These are phyloP conservation scores for Arctium lappa DNA, from an alignment of 129 eudicot species.

Conservation along the genomic window DNA sequence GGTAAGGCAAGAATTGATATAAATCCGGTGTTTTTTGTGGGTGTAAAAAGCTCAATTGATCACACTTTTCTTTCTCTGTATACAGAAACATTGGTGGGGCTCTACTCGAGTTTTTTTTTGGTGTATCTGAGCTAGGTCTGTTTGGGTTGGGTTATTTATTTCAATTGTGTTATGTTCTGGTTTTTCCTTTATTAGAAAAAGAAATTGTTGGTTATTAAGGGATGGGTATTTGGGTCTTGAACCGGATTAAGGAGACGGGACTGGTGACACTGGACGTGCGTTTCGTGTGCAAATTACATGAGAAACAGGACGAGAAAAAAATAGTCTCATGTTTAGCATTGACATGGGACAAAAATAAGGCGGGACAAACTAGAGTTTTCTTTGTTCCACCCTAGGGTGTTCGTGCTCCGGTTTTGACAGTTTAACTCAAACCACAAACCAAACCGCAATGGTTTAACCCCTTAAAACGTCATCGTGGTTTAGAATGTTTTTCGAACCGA, in stretches of 20 bases:
- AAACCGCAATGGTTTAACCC: too few relatives aligned
- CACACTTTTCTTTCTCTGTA: not conserved
- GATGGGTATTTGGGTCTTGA: not conserved
- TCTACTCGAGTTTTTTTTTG: constrained; percentile 6
- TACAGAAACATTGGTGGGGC: constrained; percentile 1
- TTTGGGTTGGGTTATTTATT: not conserved
- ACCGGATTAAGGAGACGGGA: not conserved
- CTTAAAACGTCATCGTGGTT: too few relatives aligned
- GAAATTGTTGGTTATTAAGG: not conserved
- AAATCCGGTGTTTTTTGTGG: constrained; percentile 14
- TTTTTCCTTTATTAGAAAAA: not conserved
- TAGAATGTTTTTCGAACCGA: too few relatives aligned
- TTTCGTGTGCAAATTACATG: too few relatives aligned
- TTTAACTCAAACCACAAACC: too few relatives aligned
- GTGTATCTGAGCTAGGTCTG: constrained; percentile 9
- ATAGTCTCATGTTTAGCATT: too few relatives aligned
- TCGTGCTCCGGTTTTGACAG: too few relatives aligned
- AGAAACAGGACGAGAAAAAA: too few relatives aligned
- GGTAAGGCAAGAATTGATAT: constrained; percentile 4
- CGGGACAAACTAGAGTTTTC: too few relatives aligned
- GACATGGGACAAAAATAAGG: too few relatives aligned
- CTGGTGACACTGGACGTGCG: too few relatives aligned
- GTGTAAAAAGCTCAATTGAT: constrained; percentile 2
- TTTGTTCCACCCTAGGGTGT: too few relatives aligned
- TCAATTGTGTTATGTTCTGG: not conserved